These are phyloP conservation scores for Bauhinia variegata DNA, from an alignment of 306 rosid genomes.

Conservation along the genomic window DNA sequence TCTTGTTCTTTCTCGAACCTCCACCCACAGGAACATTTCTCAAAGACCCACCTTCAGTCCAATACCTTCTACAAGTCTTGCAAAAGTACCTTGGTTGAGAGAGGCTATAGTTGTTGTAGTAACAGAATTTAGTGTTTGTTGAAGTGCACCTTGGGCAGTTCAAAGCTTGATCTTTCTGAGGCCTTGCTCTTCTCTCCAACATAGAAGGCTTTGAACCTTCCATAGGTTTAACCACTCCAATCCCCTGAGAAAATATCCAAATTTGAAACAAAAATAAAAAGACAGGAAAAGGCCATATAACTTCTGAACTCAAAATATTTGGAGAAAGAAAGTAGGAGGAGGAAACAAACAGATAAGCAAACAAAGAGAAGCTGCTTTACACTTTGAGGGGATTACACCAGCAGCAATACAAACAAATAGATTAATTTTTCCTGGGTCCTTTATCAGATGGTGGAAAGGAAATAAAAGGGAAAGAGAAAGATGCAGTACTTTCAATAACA, in stretches of 20 bases:
- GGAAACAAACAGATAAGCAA: conserved; percentile 48
- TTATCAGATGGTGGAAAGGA: conserved; percentile 50
- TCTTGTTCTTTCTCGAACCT: conserved; percentile 92
- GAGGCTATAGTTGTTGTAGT: conserved; percentile 92
- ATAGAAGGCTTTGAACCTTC: conserved; percentile 62
- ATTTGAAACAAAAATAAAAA: conserved; percentile 21
- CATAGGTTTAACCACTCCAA: conserved; percentile 58
- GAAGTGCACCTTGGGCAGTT: conserved; percentile 98
- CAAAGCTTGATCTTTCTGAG: conserved; percentile 81
- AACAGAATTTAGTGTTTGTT: conserved; percentile 91
- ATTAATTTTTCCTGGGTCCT: conserved; percentile 46
- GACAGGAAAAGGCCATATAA: conserved; percentile 36
- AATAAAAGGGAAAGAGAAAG: conserved; percentile 46
- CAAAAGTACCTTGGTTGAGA: conserved; percentile 97
- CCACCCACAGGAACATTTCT: conserved; percentile 99
- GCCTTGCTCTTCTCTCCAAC: conserved; percentile 73
- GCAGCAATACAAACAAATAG: conserved; percentile 49
- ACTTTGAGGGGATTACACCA: conserved; percentile 50
- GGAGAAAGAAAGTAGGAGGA: conserved; percentile 30
- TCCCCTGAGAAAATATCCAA: conserved; percentile 42
- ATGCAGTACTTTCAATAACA: conserved; percentile 57
- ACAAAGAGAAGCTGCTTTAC: conserved; percentile 51
- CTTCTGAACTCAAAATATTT: background rate
- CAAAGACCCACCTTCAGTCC: conserved; percentile 98
- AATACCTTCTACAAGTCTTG: conserved; percentile 94